Base-by-base conservation (phyloP, 148 eudicot genomes). In the Talinum fruticosum region DNA sequence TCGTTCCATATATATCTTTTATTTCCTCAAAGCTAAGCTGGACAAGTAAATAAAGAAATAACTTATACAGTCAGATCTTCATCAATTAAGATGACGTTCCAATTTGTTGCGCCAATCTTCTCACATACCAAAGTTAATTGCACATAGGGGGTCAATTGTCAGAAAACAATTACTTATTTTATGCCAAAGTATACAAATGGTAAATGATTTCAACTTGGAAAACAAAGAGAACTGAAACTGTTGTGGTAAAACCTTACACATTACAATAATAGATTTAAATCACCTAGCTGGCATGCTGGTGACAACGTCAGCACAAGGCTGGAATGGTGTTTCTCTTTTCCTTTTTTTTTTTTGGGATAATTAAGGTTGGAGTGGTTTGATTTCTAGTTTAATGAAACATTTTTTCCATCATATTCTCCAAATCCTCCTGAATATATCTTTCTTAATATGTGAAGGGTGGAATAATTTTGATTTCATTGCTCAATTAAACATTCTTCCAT, bases 11-110 rank as follows among this genome's bases (percentile, higher is more conserved):
- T n/a, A 88, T 90, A 75, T 90, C 85, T 73, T 85, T 85, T 59
- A 93, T 89, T 86, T 93, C 95, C 84, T 88, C 76, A 73, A 82
- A 80, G 73, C 83, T 87, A 73, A 96, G 98, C 99, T 96, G 88
- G 62, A 86, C 71, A 80, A 62, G 36, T 23, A 61, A 69, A 75
- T 69, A 14, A 44, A 37, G 41, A 38, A 57, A 36, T 35, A 49
- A 62, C 10, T 13, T 62, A 21, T 41, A 7, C 47, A 47, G 26
- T 68, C 78, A 74, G 35, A 69, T 61, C 24, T 61, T 26, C 33
- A 14, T 62, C 51, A 61, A 18, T 8, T 6, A 34, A 26, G 69
- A 62, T 21, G 26, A 36, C 57, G 38, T 35, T 24, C 36, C 69
- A 62, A 37, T 36, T 75, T 34, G 47, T 23, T 73, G 29, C 29